Base-by-base conservation (phyloP, 139 green algal species). In the Chlorella sp. region DNA sequence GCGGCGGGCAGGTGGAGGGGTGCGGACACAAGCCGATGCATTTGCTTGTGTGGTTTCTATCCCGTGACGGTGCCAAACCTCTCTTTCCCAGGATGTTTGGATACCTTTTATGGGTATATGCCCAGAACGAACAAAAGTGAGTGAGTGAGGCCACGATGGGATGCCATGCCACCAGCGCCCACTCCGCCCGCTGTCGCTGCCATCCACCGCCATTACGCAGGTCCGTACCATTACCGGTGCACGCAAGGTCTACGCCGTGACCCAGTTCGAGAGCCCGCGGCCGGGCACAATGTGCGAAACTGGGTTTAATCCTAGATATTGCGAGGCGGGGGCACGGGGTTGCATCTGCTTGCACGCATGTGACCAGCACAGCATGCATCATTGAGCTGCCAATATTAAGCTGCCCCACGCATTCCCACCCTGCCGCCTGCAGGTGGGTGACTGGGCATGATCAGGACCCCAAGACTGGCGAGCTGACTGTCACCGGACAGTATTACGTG, bases 231-330 rank as follows among this genome's bases (percentile, higher is more conserved):
- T 60, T 24, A 24, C 11, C 51, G 51, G 51, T 16, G 24, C 22
- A 16, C 22, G 64, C 58, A 68, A 80, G 43, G 36, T 90, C 4
- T 88, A 76, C 81, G 54, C 67, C n/a, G 44, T 89, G 16, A 67
- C 79, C 51, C 87, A 90, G 58, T 90, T 90, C 28, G 87, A 90
- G 84, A 32, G n/a, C 1, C 84, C 84, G 48, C 40, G 70, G 20
- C 84, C 87, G 32, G 58, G 46, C 32, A 22, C 65, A 16, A 81
- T 87, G 24, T 84, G 84, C 36, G 60, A n/a, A n/a, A n/a, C n/a
- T n/a, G n/a, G n/a, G n/a, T n/a, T n/a, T n/a, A n/a, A n/a, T n/a
- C n/a, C n/a, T n/a, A n/a, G n/a, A n/a, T n/a, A n/a, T n/a, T n/a
- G n/a, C n/a, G n/a, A n/a, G n/a, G n/a, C n/a, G n/a, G n/a, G n/a